These are phyloP conservation scores for Balakata baccata DNA, from an alignment of 345 rosid species.

Conservation along the genomic window DNA sequence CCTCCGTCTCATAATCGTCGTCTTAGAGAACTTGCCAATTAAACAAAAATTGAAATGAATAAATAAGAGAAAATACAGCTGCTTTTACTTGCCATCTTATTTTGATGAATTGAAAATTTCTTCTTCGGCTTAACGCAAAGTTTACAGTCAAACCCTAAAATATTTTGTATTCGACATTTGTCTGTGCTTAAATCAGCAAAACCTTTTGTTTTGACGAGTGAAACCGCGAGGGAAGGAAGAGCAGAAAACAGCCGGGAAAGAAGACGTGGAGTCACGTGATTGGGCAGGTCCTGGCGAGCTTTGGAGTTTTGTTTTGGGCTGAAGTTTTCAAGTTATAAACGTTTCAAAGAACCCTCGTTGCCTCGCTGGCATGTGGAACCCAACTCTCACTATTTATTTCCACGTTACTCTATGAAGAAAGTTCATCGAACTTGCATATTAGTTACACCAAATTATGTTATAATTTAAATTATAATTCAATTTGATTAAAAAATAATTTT, in stretches of 20 bases:
- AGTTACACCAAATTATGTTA: too few relatives aligned
- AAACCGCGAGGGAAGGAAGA: not conserved
- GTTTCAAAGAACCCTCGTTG: not conserved
- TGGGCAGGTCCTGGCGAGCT: constrained; percentile 3
- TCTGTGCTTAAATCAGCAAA: not conserved
- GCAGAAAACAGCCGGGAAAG: not conserved
- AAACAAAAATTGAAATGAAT: not conserved
- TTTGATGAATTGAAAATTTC: not conserved
- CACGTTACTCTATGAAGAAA: not conserved
- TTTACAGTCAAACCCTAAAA: constrained; percentile 1
- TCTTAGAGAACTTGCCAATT: not conserved
- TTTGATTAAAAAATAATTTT: too few relatives aligned
- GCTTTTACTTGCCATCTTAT: not conserved
- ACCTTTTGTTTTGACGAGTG: not conserved
- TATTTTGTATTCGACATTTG: not conserved
- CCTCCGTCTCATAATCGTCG: constrained; percentile 35
- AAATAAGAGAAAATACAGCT: not conserved
- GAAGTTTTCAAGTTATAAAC: not conserved
- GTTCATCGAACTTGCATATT: too few relatives aligned
- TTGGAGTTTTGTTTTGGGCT: not conserved
- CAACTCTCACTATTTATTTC: not conserved
- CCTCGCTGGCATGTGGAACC: not conserved
- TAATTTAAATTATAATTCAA: too few relatives aligned
- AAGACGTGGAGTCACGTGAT: constrained; percentile 12
- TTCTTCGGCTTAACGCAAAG: not conserved